Evolutionary conservation across 2,329 filamentous ascomycete genomes (phyloP).

Genomic region (Aspergillus alliaceus): DNA sequence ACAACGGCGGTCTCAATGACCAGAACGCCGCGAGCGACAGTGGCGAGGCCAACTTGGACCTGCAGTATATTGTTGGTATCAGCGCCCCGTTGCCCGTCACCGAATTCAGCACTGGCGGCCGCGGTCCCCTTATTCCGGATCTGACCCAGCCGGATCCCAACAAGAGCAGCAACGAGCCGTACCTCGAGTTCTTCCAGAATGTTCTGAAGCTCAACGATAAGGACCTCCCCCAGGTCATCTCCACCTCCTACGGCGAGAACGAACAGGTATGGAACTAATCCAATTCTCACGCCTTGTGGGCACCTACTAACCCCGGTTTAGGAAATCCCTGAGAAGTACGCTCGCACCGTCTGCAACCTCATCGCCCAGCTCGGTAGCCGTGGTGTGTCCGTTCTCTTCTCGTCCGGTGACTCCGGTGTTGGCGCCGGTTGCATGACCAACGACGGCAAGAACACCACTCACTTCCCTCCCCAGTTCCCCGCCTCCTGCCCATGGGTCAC

Average conservation of each 20-base stretch:
- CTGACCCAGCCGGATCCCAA: constrained; percentile 45
- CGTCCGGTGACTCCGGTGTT: constrained; percentile 52
- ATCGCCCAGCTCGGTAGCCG: constrained; percentile 53
- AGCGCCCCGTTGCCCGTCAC: constrained; percentile 45
- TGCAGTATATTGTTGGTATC: constrained; percentile 50
- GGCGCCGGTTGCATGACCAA: constrained; percentile 35
- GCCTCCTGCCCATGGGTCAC: constrained; percentile 42
- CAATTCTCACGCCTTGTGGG: too few relatives aligned
- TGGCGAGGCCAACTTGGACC: constrained; percentile 52
- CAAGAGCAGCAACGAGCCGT: constrained; percentile 50
- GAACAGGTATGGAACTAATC: constrained; percentile 31
- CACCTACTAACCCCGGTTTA: constrained; percentile 4
- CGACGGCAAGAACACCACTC: constrained; percentile 36
- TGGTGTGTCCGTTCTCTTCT: constrained; percentile 50
- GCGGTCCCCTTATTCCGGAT: constrained; percentile 48
- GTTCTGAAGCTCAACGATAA: constrained; percentile 30
- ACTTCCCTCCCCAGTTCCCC: constrained; percentile 46
- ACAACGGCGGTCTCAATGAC: constrained; percentile 42
- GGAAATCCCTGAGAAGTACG: constrained; percentile 38
- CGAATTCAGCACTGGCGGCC: constrained; percentile 51
- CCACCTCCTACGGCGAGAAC: constrained; percentile 43
- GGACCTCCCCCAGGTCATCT: constrained; percentile 39
- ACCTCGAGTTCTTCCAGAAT: constrained; percentile 36
- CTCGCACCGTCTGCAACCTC: constrained; percentile 42
- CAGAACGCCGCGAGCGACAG: constrained; percentile 40